A percentile compares a stretch with the other conserved stretches of the same genome.
Conservation (phyloP, 257 asterid species). For the Oldenlandia corymbosa region DNA sequence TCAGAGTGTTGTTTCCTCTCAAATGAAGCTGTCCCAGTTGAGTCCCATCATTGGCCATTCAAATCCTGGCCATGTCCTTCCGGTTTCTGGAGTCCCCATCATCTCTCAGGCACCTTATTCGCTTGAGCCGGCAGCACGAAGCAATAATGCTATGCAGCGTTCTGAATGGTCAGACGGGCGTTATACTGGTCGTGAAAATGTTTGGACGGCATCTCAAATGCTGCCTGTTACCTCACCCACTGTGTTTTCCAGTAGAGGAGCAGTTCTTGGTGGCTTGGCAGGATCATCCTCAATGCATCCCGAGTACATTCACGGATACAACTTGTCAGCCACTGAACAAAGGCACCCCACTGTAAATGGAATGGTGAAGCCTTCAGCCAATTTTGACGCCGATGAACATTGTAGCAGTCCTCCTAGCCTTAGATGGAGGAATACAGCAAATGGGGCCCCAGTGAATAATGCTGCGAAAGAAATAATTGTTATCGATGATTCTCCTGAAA, state of each 20-base stretch:
- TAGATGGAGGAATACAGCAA: slow-evolving; percentile 16
- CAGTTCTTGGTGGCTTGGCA: slow-evolving; percentile 20
- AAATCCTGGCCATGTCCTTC: slow-evolving; percentile 16
- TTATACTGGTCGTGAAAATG: slow-evolving; percentile 22
- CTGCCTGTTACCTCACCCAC: slow-evolving; percentile 26
- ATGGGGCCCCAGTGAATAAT: slow-evolving; percentile 26
- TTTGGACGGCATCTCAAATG: slow-evolving; percentile 24
- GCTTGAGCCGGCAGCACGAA: slow-evolving; percentile 19
- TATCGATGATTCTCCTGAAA: slow-evolving; percentile 44
- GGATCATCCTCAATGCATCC: slow-evolving; percentile 25
- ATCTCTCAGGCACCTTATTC: slow-evolving; percentile 22
- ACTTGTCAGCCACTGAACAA: slow-evolving; percentile 23
- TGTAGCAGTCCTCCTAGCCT: slow-evolving; percentile 21
- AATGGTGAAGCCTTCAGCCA: slow-evolving; percentile 14
- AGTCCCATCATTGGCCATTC: slow-evolving; percentile 21
- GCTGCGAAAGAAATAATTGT: slow-evolving; percentile 34
- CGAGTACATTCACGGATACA: slow-evolving; percentile 27
- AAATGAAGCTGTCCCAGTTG: slow-evolving; percentile 25
- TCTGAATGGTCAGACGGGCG: slow-evolving; percentile 33
- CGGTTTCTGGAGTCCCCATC: slow-evolving; percentile 19
- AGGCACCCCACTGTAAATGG: slow-evolving; percentile 24
- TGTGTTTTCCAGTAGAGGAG: slow-evolving; percentile 29
- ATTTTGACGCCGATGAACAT: slow-evolving; percentile 23
- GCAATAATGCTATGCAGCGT: slow-evolving; percentile 22
- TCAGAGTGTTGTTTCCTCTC: slow-evolving; percentile 25